Conservation (phyloP, 371 early-diverging fungal genomes). For the Parasitella parasitica region DNA sequence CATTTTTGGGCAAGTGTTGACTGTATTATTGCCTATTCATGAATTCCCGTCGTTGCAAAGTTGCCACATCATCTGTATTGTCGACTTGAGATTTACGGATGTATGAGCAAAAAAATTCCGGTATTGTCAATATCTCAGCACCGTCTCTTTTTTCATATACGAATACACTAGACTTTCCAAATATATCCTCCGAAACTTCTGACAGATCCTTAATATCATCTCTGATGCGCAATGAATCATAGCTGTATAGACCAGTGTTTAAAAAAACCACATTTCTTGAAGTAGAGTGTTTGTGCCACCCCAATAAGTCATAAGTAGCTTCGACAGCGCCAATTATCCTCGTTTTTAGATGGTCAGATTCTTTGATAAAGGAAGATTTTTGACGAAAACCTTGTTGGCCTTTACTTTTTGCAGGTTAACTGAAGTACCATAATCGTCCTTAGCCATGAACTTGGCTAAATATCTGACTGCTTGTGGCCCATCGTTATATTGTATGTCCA, state of each 20-base stretch:
- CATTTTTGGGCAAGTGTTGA: too few species aligned
- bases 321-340: conserved; percentile 1
- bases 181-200: not conserved
- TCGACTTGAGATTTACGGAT: too few species aligned
- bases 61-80: too few species aligned
- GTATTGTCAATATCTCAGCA: not conserved
- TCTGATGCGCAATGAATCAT: not conserved
- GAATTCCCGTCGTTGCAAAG: too few species aligned
- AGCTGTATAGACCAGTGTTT: not conserved
- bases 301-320: conserved; percentile 1
- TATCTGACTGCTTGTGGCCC: not conserved
- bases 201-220: not conserved
- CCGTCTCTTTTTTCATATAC: not conserved
- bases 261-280: not conserved
- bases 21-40: too few species aligned
- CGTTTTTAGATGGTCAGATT: not conserved
- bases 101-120: not conserved
- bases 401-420: not conserved
- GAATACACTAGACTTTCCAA: not conserved
- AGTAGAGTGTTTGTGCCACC: not conserved
- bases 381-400: not conserved
- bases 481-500: not conserved
- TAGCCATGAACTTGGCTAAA: conserved; percentile 2
- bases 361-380: not conserved
- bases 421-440: not conserved